Conservation (phyloP, 1,139 yeast species). For the Kluyveromyces sp. region DNA sequence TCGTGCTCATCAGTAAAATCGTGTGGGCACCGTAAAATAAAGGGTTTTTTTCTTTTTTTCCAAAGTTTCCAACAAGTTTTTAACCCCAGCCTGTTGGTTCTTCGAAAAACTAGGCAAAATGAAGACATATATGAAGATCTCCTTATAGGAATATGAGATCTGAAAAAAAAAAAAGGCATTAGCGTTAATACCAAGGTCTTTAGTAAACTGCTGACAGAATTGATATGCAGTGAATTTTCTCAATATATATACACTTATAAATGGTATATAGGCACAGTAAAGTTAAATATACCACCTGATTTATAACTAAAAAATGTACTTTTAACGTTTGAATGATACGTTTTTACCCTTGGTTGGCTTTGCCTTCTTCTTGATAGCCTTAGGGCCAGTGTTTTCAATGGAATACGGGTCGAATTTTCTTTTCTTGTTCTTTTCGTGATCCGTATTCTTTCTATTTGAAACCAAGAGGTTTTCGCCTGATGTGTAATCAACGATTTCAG, state of each 20-base stretch:
- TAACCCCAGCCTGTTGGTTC: no score
- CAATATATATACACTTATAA: background rate
- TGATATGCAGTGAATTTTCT: background rate
- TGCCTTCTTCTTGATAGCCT: slow-evolving; percentile 40
- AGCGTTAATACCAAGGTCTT: no score
- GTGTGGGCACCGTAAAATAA: no score
- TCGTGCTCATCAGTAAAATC: no score
- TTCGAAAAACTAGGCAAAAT: no score
- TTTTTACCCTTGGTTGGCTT: slow-evolving; percentile 40
- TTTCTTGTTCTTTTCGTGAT: slow-evolving; percentile 33
- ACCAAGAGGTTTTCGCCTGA: slow-evolving; percentile 41
- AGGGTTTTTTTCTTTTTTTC: no score
- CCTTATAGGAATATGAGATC: no score
- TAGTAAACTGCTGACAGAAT: background rate
- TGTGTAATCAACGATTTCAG: slow-evolving; percentile 39
- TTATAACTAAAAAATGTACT: no score
- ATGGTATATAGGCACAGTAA: background rate
- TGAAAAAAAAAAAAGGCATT: no score
- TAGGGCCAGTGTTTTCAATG: slow-evolving; percentile 42
- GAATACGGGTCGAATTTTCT: slow-evolving; percentile 57
- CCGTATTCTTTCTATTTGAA: slow-evolving; percentile 14
- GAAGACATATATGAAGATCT: no score
- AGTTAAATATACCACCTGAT: no score
- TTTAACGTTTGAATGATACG: slow-evolving; percentile 37
- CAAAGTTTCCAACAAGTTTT: no score